These are phyloP conservation scores for Wallemia mellicola DNA, from an alignment of 1,284 basidiomycete species.

Conservation along the genomic window DNA sequence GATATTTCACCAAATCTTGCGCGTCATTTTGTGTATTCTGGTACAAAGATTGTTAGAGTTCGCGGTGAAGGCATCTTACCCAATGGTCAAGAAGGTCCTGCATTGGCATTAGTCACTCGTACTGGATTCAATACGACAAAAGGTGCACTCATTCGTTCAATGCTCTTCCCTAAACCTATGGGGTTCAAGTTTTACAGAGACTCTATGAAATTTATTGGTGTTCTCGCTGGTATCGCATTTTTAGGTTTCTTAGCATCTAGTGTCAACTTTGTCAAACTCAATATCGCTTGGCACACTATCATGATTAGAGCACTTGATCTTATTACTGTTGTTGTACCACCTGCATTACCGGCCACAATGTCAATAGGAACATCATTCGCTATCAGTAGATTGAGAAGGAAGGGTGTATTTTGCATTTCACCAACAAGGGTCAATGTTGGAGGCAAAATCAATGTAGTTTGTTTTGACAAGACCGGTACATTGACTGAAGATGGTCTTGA, in stretches of 20 bases:
- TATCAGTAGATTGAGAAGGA: conserved; percentile 57
- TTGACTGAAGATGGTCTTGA: conserved; percentile 94
- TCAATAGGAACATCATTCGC: conserved; percentile 96
- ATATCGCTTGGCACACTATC: conserved; percentile 68
- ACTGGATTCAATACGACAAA: conserved; percentile 90
- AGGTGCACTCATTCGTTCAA: conserved; percentile 76
- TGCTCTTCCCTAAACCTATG: conserved; percentile 96
- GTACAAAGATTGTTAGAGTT: conserved; percentile 77
- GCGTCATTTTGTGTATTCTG: conserved; percentile 68
- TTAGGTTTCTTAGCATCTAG: conserved; percentile 68
- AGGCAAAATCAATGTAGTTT: conserved; percentile 90
- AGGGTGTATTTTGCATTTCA: conserved; percentile 85
- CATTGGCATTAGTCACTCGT: conserved; percentile 64
- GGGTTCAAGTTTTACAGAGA: conserved; percentile 37
- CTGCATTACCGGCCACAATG: conserved; percentile 83
- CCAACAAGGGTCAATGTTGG: conserved; percentile 87
- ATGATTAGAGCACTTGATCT: conserved; percentile 73
- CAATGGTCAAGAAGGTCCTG: conserved; percentile 28
- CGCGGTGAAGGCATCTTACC: conserved; percentile 28
- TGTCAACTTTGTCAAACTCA: conserved; percentile 68
- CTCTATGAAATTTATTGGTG: conserved; percentile 82
- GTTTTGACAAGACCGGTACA: conserved; percentile 98
- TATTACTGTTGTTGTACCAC: conserved; percentile 95
- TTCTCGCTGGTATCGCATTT: conserved; percentile 60
- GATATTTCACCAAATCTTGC: conserved; percentile 38